Percentiles rank a stretch among this genome's conserved stretches.
Conservation (phyloP, 352 stramenopile species). For the Detonula confervacea region DNA sequence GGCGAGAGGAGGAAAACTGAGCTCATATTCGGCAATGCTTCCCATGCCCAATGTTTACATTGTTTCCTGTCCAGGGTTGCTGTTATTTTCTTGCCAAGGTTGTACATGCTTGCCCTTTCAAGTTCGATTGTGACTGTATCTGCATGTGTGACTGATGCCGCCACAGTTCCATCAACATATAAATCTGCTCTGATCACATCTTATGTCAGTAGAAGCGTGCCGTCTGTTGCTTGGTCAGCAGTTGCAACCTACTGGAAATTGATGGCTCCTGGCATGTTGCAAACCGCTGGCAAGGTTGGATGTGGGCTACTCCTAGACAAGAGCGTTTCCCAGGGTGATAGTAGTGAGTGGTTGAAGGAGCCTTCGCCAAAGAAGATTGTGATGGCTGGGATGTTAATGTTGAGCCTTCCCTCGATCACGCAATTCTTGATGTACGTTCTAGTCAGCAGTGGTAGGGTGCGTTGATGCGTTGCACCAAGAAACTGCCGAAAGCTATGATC, state of each 20-base stretch:
- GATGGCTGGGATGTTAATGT: slow-evolving; percentile 1
- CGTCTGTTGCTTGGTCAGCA: not conserved
- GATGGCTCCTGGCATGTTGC: not conserved
- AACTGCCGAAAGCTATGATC: not conserved
- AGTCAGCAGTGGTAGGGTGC: not conserved
- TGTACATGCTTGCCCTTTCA: not conserved
- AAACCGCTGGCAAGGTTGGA: not conserved
- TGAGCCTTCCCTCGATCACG: not conserved
- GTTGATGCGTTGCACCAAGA: not conserved
- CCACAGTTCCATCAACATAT: not conserved
- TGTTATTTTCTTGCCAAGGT: not conserved
- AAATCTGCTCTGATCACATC: not conserved
- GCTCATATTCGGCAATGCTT: not conserved
- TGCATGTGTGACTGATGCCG: not conserved
- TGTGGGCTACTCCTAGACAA: too few species aligned
- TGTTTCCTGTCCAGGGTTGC: not conserved
- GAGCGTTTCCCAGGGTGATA: too few species aligned
- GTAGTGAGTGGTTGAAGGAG: not conserved
- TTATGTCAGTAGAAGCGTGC: not conserved
- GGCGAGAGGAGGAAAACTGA: not conserved
- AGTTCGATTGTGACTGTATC: not conserved
- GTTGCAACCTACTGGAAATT: not conserved
- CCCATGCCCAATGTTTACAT: not conserved
- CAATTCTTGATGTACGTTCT: not conserved
- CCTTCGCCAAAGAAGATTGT: not conserved